These are phyloP conservation scores for Gentiana macrophylla DNA, from an alignment of 257 asterid species.

Conservation along the genomic window DNA sequence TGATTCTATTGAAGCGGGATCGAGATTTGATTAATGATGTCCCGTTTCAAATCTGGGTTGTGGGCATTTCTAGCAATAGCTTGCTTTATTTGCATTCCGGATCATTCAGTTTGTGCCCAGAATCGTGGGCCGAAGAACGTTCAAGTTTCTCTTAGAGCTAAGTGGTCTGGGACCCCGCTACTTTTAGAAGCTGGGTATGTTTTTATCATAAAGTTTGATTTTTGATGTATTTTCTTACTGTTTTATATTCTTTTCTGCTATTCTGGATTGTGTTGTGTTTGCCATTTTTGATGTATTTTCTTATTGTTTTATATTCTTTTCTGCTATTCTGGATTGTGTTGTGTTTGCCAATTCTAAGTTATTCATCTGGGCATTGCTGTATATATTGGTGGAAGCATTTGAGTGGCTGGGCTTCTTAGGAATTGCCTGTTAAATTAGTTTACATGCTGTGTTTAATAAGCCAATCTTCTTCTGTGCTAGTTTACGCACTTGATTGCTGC, in stretches of 20 bases:
- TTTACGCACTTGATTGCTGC: no score
- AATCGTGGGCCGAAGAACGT: slow-evolving; percentile 79
- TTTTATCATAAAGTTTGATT: not conserved
- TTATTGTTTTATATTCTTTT: not conserved
- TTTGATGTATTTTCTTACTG: slow-evolving; percentile 4
- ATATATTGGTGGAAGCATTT: no score
- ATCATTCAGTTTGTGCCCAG: slow-evolving; percentile 37
- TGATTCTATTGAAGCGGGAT: slow-evolving; percentile 23
- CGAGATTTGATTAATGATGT: slow-evolving; percentile 43
- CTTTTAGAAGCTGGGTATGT: slow-evolving; percentile 92
- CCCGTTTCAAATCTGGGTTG: slow-evolving; percentile 53
- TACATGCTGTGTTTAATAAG: no score
- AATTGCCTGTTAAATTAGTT: no score
- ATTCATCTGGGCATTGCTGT: no score
- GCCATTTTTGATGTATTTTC: slow-evolving; percentile 1
- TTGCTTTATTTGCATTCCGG: slow-evolving; percentile 23
- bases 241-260: not conserved
- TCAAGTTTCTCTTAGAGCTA: slow-evolving; percentile 93
- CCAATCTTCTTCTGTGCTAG: no score
- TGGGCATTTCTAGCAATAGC: slow-evolving; percentile 29
- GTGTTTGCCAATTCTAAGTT: no score
- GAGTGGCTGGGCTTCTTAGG: no score
- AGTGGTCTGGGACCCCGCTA: slow-evolving; percentile 94
- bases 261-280: not conserved
- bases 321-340: not conserved